Evolutionary conservation across 225 moss, liverwort and hornwort species (phyloP), one percentile per base, ranked within the genome.

Genomic region (Marchantia paleacea): DNA sequence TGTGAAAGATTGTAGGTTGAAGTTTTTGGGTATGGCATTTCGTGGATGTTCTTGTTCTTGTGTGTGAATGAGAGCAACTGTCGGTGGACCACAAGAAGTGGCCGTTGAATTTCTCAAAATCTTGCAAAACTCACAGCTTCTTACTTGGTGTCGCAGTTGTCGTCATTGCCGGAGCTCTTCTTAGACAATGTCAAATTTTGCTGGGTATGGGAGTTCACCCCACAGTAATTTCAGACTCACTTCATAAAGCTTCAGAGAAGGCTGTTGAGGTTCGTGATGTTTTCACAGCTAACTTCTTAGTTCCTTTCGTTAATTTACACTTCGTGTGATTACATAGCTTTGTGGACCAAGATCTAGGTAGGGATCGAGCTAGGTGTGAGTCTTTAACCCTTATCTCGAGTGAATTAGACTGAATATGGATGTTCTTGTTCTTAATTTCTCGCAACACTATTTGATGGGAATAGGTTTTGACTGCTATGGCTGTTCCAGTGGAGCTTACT

Each of bases 201-300:
- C 81, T 97, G 73, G 89, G 89, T 7, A 97, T 93, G 85, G 97
- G 97, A n/a, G 92, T 97, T 54, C 97, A 95, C 85, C 95, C 97
- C 12, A 97, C 97, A 52, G 90, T 95, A 22, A 97, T 97, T 10
- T 95, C 92, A 15, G 97, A 97, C 78, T 89, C 95, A 73, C 88
- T 97, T 58, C 95, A 94, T 75, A 95, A 93, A 87, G 94, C 92
- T 13, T 90, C 93, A 62, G 90, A 91, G 69, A 97, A 92, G 84
- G 93, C 93, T 80, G 87, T 97, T 4, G 92, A 97, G 95, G 97
- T 97, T 18, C 79, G 85, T 84, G 69, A 0, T 47, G 30, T n/a
- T 68, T 10, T 69, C 7, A 7, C 6, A 28, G 7, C 7, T 14
- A 18, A 49, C 7, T 26, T 3, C 10, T 39, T 22, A 49, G 10